Conservation (phyloP, 495 filamentous ascomycete genomes). For the Cercophora scortea region DNA sequence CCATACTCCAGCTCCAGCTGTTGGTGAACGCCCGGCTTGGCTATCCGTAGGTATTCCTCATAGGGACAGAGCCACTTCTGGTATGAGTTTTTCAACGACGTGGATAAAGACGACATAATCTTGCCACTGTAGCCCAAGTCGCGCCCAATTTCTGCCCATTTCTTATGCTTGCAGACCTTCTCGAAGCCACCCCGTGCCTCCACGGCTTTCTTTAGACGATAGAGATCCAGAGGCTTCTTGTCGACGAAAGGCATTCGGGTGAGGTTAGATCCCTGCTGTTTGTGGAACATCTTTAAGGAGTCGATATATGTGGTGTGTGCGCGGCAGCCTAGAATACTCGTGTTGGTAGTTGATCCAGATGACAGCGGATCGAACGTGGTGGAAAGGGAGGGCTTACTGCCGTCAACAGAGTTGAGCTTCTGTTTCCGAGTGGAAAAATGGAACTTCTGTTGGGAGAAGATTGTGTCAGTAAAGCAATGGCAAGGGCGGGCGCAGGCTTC, state of each 20-base stretch:
- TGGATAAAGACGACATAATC: conserved; percentile 99
- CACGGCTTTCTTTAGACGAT: conserved; percentile 93
- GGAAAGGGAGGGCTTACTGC: conserved; percentile 60
- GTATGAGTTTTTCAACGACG: conserved; percentile 96
- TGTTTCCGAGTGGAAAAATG: conserved; percentile 96
- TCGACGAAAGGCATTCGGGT: conserved; percentile 94
- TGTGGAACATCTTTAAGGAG: conserved; percentile 92
- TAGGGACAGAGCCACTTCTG: conserved; percentile 94
- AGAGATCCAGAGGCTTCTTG: conserved; percentile 93
- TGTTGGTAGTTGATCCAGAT: conserved; percentile 6
- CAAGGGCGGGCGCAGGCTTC: neutral
- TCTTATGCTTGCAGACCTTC: conserved; percentile 92
- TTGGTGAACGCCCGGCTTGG: conserved; percentile 95
- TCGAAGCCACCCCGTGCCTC: conserved; percentile 91
- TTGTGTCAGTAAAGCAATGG: neutral
- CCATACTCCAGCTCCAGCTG: conserved; percentile 90
- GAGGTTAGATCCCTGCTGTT: conserved; percentile 87
- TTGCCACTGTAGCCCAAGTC: conserved; percentile 98
- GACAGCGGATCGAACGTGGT: conserved; percentile 4
- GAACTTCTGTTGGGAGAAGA: conserved; percentile 58
- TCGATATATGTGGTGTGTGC: conserved; percentile 96
- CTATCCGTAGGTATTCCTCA: conserved; percentile 86
- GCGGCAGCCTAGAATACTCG: conserved; percentile 60
- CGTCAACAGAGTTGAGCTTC: conserved; percentile 97
- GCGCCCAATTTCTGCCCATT: conserved; percentile 97